Percentiles rank a stretch among this genome's conserved stretches.
These are phyloP conservation scores for Paecilomyces niveus DNA, from an alignment of 2,329 filamentous ascomycete species.

Conservation along the genomic window DNA sequence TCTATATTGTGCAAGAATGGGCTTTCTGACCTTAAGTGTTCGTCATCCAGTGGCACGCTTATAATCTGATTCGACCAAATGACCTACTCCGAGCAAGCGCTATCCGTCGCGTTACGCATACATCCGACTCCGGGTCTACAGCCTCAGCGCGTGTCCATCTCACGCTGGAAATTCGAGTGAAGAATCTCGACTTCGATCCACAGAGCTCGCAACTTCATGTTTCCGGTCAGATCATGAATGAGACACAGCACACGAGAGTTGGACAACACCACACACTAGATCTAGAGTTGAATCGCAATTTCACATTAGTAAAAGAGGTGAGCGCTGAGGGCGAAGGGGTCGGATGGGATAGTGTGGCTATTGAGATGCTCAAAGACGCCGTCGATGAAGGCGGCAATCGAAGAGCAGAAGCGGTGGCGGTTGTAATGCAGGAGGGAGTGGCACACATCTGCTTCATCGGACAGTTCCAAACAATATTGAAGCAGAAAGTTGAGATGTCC, in stretches of 20 bases:
- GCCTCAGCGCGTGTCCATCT: conserved; percentile 58
- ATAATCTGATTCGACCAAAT: conserved; percentile 61
- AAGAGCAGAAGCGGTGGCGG: conserved; percentile 75
- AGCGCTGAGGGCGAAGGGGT: conserved; percentile 37
- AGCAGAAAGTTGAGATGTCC: conserved; percentile 42
- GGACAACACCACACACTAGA: conserved; percentile 68
- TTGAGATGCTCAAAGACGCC: conserved; percentile 70
- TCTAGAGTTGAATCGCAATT: conserved; percentile 78
- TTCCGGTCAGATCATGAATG: conserved; percentile 56
- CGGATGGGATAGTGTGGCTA: conserved; percentile 85
- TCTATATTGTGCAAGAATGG: conserved; percentile 1
- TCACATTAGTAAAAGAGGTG: conserved; percentile 75
- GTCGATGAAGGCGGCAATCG: conserved; percentile 61
- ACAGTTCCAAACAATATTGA: conserved; percentile 42
- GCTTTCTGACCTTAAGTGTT: not conserved
- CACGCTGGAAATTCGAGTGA: conserved; percentile 59
- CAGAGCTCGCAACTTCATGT: conserved; percentile 63
- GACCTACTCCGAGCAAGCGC: conserved; percentile 61
- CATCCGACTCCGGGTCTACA: conserved; percentile 55
- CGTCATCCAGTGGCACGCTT: conserved; percentile 58
- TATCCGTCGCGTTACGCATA: conserved; percentile 57
- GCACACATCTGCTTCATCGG: conserved; percentile 47
- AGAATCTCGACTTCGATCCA: conserved; percentile 61
- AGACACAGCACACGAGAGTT: conserved; percentile 61
- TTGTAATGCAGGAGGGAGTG: conserved; percentile 78